Evolutionary conservation across 2,329 filamentous ascomycete species (phyloP).

Genomic region (Paecilomyces sp.): DNA sequence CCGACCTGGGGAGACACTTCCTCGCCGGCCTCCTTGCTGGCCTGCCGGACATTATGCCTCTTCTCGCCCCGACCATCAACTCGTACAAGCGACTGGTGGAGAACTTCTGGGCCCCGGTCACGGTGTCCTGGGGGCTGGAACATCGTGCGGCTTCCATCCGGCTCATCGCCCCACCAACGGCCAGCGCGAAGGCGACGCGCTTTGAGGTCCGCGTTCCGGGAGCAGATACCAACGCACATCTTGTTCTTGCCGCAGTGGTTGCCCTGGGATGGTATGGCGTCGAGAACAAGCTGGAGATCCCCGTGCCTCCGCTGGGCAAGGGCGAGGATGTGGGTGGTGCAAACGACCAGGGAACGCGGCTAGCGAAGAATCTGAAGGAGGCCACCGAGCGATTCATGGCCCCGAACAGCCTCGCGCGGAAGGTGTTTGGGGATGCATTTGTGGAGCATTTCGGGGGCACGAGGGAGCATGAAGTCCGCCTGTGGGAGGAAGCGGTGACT

Average conservation of each 20-base stretch:
- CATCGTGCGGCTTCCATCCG: slow-evolving; percentile 89
- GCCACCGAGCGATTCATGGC: slow-evolving; percentile 72
- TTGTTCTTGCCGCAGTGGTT: slow-evolving; percentile 78
- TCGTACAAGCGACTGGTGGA: slow-evolving; percentile 97
- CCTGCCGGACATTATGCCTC: slow-evolving; percentile 89
- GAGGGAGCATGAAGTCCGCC: slow-evolving; percentile 77
- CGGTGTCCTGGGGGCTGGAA: slow-evolving; percentile 93
- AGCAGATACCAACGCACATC: slow-evolving; percentile 87
- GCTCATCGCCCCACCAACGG: slow-evolving; percentile 79
- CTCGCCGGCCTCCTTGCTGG: slow-evolving; percentile 84
- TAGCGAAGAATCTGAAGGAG: slow-evolving; percentile 81
- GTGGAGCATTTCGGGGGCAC: slow-evolving; percentile 94
- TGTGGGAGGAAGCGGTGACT: slow-evolving; percentile 95
- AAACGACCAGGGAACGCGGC: slow-evolving; percentile 63
- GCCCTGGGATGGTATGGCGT: slow-evolving; percentile 86
- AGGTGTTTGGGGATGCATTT: slow-evolving; percentile 90
- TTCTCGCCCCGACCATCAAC: slow-evolving; percentile 91
- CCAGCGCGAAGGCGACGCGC: slow-evolving; percentile 75
- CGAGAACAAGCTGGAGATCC: slow-evolving; percentile 82
- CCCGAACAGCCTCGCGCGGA: slow-evolving; percentile 77
- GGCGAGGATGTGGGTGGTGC: slow-evolving; percentile 72
- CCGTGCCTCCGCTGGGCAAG: slow-evolving; percentile 73
- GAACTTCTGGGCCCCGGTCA: slow-evolving; percentile 98
- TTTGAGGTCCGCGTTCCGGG: slow-evolving; percentile 91
- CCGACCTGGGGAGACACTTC: slow-evolving; percentile 86